These are phyloP conservation scores for Astrothelium subdiscretum DNA, from an alignment of 495 filamentous ascomycete genomes.

Conservation along the genomic window DNA sequence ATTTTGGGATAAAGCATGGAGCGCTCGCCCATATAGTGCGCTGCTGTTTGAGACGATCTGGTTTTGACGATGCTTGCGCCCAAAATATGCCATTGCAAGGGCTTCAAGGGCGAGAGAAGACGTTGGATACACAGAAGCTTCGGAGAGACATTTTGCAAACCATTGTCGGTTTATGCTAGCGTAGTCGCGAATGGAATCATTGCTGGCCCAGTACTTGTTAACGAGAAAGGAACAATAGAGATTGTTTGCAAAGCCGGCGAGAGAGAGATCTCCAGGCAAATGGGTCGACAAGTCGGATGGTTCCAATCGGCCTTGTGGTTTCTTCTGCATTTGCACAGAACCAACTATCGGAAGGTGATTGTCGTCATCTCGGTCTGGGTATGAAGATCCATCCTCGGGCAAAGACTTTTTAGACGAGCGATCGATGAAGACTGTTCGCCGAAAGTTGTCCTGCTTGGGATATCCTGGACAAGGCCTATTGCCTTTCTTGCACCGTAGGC, in stretches of 20 bases:
- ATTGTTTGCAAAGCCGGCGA: neutral
- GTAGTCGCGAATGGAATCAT: neutral
- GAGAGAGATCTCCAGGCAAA: neutral
- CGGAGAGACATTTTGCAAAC: neutral
- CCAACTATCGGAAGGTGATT: neutral
- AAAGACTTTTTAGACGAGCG: neutral
- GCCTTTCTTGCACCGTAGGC: neutral
- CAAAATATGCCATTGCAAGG: neutral
- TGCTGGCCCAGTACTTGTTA: neutral
- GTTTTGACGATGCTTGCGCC: neutral
- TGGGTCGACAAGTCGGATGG: neutral
- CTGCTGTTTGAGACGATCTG: neutral
- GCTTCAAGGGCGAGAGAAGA: neutral
- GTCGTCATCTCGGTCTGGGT: neutral
- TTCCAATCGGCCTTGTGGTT: neutral
- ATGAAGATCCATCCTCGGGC: too few relatives aligned
- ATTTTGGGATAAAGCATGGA: neutral
- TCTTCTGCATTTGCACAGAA: neutral
- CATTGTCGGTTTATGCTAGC: neutral
- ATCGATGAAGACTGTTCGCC: neutral
- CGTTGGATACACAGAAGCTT: neutral
- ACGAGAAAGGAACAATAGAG: neutral
- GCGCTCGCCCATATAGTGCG: neutral
- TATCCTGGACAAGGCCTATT: neutral
- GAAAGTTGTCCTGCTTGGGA: neutral